Conservation (phyloP, 2,329 filamentous ascomycete genomes). For the Elsinoe australis region DNA sequence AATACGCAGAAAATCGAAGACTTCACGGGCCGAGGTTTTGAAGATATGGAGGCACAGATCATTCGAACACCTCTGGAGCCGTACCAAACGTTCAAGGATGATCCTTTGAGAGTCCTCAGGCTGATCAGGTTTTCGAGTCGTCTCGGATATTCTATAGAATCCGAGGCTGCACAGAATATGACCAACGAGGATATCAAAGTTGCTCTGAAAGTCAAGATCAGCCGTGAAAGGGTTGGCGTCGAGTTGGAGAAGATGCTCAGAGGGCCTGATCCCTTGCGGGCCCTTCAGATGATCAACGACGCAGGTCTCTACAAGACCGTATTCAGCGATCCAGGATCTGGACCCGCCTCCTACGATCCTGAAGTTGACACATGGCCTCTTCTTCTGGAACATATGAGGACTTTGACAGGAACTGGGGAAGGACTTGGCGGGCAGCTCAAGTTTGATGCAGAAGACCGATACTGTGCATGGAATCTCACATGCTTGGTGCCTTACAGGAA, state of each 20-base stretch:
- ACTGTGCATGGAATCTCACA: constrained; percentile 67
- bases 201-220: constrained; percentile 81
- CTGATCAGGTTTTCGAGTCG: constrained; percentile 86
- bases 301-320: constrained; percentile 64
- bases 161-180: constrained; percentile 64
- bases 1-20: constrained; percentile 75
- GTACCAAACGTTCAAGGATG: constrained; percentile 87
- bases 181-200: constrained; percentile 65
- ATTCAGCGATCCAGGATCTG: constrained; percentile 57
- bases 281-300: constrained; percentile 58
- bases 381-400: constrained; percentile 57
- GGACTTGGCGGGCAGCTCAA: constrained; percentile 40
- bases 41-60: constrained; percentile 63
- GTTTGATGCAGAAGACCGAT: constrained; percentile 56
- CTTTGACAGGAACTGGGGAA: constrained; percentile 37
- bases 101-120: constrained; percentile 78
- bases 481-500: constrained; percentile 67
- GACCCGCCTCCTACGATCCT: constrained; percentile 44
- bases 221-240: constrained; percentile 75
- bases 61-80: constrained; percentile 84
- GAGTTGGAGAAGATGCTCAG: constrained; percentile 89
- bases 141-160: constrained; percentile 70
- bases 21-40: constrained; percentile 64
- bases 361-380: constrained; percentile 53
- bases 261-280: constrained; percentile 56